These are phyloP conservation scores for Hygrocybe punicea DNA, from an alignment of 768 basidiomycete species.

Conservation along the genomic window DNA sequence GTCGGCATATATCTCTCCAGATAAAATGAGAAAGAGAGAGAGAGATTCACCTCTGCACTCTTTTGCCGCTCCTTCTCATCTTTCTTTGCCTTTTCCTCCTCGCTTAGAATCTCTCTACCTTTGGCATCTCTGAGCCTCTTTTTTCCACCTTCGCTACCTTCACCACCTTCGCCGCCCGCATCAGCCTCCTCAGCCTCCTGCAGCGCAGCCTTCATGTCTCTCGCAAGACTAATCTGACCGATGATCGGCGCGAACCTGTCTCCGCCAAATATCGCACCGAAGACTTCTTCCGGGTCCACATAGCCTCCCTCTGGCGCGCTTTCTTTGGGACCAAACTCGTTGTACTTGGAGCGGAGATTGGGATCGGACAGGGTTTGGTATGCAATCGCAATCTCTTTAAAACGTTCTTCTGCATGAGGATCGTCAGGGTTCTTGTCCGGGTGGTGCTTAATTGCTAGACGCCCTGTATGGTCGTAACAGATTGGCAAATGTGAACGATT, in stretches of 20 bases:
- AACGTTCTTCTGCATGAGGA: slow-evolving; percentile 79
- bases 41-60: slow-evolving; percentile 58
- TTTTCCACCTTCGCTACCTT: slow-evolving; percentile 50
- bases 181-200: slow-evolving; percentile 74
- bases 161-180: slow-evolving; percentile 40
- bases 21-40: background rate
- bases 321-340: slow-evolving; percentile 86
- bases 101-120: slow-evolving; percentile 50
- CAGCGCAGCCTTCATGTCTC: slow-evolving; percentile 89
- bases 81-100: slow-evolving; percentile 69
- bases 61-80: slow-evolving; percentile 71
- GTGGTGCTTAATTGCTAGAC: slow-evolving; percentile 85
- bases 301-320: slow-evolving; percentile 80
- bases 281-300: slow-evolving; percentile 81
- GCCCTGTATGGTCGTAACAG: slow-evolving; percentile 41
- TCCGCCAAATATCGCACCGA: slow-evolving; percentile 84
- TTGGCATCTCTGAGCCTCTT: slow-evolving; percentile 56
- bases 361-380: slow-evolving; percentile 84
- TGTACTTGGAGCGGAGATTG: slow-evolving; percentile 75
- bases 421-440: slow-evolving; percentile 92
- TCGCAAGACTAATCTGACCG: slow-evolving; percentile 80
- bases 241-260: slow-evolving; percentile 85
- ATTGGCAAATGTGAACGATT: background rate
- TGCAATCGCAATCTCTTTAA: slow-evolving; percentile 87
- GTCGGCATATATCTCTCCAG: background rate